Evolutionary conservation across 2,329 filamentous ascomycete species (phyloP).

Genomic region (Trichoderma sp.): DNA sequence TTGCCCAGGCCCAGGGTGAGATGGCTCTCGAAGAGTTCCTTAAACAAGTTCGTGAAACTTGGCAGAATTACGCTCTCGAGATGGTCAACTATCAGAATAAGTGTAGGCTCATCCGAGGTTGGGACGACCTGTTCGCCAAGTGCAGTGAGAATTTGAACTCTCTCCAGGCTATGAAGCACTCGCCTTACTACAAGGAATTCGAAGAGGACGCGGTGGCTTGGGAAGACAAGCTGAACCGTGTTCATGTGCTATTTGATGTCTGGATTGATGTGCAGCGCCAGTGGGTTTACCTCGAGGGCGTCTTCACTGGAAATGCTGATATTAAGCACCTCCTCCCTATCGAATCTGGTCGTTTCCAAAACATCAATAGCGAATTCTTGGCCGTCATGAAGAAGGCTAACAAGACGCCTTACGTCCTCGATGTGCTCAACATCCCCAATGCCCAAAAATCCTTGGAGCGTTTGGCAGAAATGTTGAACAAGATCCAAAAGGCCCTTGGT

Average conservation of each 20-base stretch:
- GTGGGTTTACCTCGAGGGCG: conserved; percentile 98
- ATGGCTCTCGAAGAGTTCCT: conserved; percentile 98
- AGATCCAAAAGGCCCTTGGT: conserved; percentile 97
- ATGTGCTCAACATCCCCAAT: conserved; percentile 92
- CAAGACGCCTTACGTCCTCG: conserved; percentile 91
- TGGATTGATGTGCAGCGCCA: conserved; percentile 99
- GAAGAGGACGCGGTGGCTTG: conserved; percentile 94
- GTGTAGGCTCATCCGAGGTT: conserved; percentile 93
- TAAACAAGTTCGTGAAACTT: conserved; percentile 93
- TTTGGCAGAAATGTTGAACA: conserved; percentile 94
- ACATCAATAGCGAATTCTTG: conserved; percentile 98
- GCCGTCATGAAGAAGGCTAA: conserved; percentile 99
- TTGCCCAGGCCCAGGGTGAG: conserved; percentile 93
- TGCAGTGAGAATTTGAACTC: conserved; percentile 98
- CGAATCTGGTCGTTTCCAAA: conserved; percentile 95
- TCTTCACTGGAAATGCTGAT: conserved; percentile 97
- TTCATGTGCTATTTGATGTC: conserved; percentile 96
- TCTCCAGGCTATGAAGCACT: conserved; percentile 97
- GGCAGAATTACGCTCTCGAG: conserved; percentile 93
- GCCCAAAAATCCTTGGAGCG: conserved; percentile 95
- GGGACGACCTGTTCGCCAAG: conserved; percentile 97
- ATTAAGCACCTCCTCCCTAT: conserved; percentile 98
- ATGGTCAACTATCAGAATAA: conserved; percentile 98
- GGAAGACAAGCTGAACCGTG: conserved; percentile 97
- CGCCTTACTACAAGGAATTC: conserved; percentile 98